These are phyloP conservation scores for Boletus semigastroideus DNA, from an alignment of 1,284 basidiomycete species.

Conservation along the genomic window DNA sequence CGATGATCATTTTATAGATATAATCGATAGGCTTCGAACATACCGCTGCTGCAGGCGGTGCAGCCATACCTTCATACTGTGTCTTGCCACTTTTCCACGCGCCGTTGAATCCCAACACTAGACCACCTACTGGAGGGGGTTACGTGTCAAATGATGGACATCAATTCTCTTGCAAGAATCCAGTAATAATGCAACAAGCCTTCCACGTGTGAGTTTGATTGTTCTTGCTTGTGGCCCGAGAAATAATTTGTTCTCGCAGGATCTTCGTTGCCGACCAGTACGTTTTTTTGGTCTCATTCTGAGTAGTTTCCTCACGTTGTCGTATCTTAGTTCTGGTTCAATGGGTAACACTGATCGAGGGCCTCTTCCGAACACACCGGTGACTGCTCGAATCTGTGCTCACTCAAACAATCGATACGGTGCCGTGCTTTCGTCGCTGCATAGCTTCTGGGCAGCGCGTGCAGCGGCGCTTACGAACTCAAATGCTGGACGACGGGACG, in stretches of 20 bases:
- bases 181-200: constrained; percentile 43
- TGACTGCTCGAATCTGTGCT: constrained; percentile 38
- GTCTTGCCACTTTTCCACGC: constrained; percentile 54
- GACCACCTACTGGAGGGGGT: constrained; percentile 35
- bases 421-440: constrained; percentile 54
- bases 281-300: neutral
- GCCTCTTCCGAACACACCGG: constrained; percentile 40
- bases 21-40: constrained; percentile 44
- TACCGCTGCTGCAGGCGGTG: constrained; percentile 35
- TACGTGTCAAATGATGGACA: constrained; percentile 52
- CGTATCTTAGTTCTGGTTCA: constrained; percentile 46
- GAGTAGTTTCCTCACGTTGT: neutral
- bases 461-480: constrained; percentile 37
- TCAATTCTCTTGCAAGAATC: constrained; percentile 48
- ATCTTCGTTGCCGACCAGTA: constrained; percentile 33
- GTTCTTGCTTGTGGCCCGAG: neutral
- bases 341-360: constrained; percentile 41
- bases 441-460: constrained; percentile 56
- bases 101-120: constrained; percentile 32
- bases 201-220: constrained; percentile 25
- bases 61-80: constrained; percentile 55
- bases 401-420: constrained; percentile 52
- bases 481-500: constrained; percentile 44
- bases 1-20: neutral
- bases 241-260: constrained; percentile 7